Conservation (phyloP, 768 basidiomycete species). For the Rhizopogon vesiculosus region DNA sequence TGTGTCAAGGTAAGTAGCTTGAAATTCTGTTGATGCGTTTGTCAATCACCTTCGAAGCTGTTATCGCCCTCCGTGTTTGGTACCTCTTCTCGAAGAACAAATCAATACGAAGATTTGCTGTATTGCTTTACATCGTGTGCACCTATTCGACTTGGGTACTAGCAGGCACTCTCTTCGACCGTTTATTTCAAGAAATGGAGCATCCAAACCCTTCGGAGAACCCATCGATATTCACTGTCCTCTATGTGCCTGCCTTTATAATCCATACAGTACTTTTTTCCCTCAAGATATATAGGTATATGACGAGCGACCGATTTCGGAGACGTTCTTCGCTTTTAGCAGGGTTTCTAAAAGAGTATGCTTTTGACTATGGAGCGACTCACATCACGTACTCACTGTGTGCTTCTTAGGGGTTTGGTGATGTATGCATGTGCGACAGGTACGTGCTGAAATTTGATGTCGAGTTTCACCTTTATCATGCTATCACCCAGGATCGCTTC, state of each 20-base stretch:
- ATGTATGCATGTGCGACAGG: slow-evolving; percentile 10
- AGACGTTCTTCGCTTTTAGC: not conserved
- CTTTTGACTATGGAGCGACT: not conserved
- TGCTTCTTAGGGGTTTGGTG: slow-evolving; percentile 4
- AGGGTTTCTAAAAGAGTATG: slow-evolving; percentile 6
- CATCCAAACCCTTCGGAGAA: not conserved
- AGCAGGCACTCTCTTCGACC: not conserved
- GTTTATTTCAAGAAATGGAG: not conserved
- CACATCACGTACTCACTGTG: not conserved
- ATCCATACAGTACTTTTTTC: slow-evolving; percentile 3
- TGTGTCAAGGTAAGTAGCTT: slow-evolving; percentile 6
- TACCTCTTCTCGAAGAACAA: slow-evolving; percentile 3
- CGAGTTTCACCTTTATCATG: not conserved
- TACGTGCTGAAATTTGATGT: not conserved
- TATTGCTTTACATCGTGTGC: not conserved
- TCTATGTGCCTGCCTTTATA: not conserved
- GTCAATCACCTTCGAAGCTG: not conserved
- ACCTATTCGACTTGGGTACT: not conserved
- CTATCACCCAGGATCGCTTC: slow-evolving; percentile 2
- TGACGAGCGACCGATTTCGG: not conserved
- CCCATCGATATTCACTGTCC: not conserved
- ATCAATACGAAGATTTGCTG: not conserved
- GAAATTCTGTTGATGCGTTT: not conserved
- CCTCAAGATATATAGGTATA: slow-evolving; percentile 6
- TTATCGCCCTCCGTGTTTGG: slow-evolving; percentile 8